Evolutionary conservation across 1,139 yeast genomes (phyloP).

Genomic region (Suhomyces chickasaworum): DNA sequence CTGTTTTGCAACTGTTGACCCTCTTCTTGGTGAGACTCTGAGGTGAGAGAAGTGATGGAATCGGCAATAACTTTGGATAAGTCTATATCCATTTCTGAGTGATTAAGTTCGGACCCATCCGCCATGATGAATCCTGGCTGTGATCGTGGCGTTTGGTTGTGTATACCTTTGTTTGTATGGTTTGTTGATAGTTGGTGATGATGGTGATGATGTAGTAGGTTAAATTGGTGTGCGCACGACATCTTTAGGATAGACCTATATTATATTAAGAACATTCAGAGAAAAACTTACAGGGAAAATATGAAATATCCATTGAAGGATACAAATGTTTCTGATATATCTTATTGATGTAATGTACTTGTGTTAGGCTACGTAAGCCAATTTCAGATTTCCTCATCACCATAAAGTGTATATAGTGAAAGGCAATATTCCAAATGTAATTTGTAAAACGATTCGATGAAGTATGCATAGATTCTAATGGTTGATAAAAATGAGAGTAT

Average conservation of each 20-base stretch:
- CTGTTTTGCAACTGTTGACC: slow-evolving; percentile 6
- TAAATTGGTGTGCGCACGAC: slow-evolving; percentile 4
- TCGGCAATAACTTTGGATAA: slow-evolving; percentile 17
- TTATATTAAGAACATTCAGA: too few species aligned
- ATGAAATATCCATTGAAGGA: too few species aligned
- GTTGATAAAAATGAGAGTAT: neutral
- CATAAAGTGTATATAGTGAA: too few species aligned
- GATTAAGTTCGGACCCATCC: slow-evolving; percentile 5
- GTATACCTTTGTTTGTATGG: slow-evolving; percentile 1
- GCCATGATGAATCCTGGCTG: slow-evolving; percentile 13
- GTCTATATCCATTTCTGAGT: slow-evolving; percentile 14
- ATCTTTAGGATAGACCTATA: too few species aligned
- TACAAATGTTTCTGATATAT: too few species aligned
- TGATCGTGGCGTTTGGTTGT: slow-evolving; percentile 16
- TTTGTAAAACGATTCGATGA: neutral
- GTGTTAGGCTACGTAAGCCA: neutral
- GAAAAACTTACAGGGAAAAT: too few species aligned
- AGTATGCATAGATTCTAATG: neutral
- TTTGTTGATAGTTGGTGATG: slow-evolving; percentile 5
- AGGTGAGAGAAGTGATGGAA: slow-evolving; percentile 15
- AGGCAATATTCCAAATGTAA: neutral
- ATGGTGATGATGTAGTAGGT: slow-evolving; percentile 1
- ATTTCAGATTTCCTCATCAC: neutral
- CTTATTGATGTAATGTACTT: too few species aligned
- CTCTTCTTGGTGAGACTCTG: slow-evolving; percentile 1